Evolutionary conservation across 805 yeast species (phyloP), one percentile per base, ranked within the genome.

Genomic region (Wickerhamiella occidentalis): DNA sequence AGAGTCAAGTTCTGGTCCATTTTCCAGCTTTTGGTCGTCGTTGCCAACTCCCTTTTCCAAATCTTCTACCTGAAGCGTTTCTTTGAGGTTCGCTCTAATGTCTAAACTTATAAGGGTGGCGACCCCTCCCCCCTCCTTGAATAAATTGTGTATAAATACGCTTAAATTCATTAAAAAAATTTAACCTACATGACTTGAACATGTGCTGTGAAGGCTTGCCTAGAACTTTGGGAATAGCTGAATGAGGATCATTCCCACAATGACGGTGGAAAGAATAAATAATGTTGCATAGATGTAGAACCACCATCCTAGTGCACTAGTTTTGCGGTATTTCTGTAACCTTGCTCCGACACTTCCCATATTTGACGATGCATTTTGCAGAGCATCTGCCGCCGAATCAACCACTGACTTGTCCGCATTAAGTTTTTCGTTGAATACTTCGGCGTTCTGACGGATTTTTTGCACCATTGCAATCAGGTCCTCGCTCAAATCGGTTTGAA

Each of bases 1-100:
- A 79, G 98, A 61, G 97, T 90, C 56, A 90, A 90, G 68, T 92
- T 94, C 85, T 90, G 98, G 98, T 85, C 95, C 23, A 74, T 85
- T 28, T 82, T 88, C 74, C 98, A 90, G 71, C 72, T 92, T 55
- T 60, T 80, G 47, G 88, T 92, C 50, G 96, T 90, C 42, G 82
- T 82, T 15, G 76, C 75, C 54, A 92, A 87, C 71, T 85, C 95
- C 23, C 58, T 88, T 50, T 92, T 92, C 78, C 98, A 90, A 69
- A 87, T 90, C 54, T 83, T 84, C 69, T 90, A 88, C 70, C 76
- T 90, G 68, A 87, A 84, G 69, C 78, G 97, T 61, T 92, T 90
- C 71, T 90, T 90, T 64, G 97, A 90, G 70, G 96, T 90, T 50
- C 85, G 87, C 61, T 77, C 94, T 15, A 86, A 82, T 53, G 90